These are phyloP conservation scores for Stromatinia cepivora DNA, from an alignment of 2,329 filamentous ascomycete species.

Conservation along the genomic window DNA sequence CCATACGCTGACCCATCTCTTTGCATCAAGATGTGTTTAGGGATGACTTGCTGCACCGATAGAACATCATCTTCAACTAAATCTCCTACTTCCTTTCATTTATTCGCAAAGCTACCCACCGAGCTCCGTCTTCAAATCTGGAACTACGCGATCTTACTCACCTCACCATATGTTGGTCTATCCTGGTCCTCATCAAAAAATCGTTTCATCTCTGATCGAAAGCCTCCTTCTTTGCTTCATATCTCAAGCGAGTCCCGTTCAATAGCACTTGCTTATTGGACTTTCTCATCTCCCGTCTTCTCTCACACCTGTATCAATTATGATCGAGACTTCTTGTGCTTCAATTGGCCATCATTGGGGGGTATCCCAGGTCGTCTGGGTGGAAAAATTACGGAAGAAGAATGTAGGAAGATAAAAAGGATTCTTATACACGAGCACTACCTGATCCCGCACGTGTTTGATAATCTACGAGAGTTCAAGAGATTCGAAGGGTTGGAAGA, in stretches of 20 bases:
- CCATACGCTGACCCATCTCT: neutral
- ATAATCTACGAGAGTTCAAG: conserved; percentile 14
- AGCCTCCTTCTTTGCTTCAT: conserved; percentile 12
- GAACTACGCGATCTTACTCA: conserved; percentile 14
- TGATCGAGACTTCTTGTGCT: conserved; percentile 18
- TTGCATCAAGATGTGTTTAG: conserved; percentile 8
- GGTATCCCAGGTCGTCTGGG: conserved; percentile 7
- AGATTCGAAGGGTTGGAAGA: conserved; percentile 14
- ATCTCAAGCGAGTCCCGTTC: conserved; percentile 19
- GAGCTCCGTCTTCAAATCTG: conserved; percentile 17
- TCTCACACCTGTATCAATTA: conserved; percentile 16
- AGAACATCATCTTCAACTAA: neutral
- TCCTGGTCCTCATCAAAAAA: conserved; percentile 2
- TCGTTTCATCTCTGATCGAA: conserved; percentile 14
- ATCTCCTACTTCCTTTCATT: neutral
- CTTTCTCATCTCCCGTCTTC: conserved; percentile 1
- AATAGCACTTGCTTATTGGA: conserved; percentile 16
- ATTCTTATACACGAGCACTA: conserved; percentile 17
- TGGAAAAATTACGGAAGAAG: conserved; percentile 8
- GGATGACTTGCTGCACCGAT: conserved; percentile 10
- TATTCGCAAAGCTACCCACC: conserved; percentile 12
- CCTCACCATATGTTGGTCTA: conserved; percentile 10
- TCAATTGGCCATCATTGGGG: conserved; percentile 17
- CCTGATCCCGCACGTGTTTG: conserved; percentile 17
- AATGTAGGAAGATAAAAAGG: conserved; percentile 12